phyloP scores from a whole-genome alignment of 345 rosid genomes.

The Citrus glauca region DNA sequence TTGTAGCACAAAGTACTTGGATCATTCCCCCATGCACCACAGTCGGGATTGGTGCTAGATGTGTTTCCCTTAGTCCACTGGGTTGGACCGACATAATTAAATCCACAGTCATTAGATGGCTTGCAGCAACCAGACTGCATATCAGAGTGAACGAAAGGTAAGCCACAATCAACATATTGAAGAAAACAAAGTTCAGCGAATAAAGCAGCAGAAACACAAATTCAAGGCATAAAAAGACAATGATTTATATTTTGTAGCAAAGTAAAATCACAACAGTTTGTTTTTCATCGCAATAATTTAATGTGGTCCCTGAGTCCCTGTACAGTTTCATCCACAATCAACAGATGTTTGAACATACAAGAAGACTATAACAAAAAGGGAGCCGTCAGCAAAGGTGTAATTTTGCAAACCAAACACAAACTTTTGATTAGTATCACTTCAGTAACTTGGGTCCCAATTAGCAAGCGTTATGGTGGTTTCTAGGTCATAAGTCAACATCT shows the following conservation, averaged over 20 bases:
- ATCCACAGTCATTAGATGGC: slow-evolving; percentile 72
- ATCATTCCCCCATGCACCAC: slow-evolving; percentile 45
- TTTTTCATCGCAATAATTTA: too few species aligned
- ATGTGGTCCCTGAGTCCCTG: too few species aligned
- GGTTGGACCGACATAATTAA: slow-evolving; percentile 48
- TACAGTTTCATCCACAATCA: background rate
- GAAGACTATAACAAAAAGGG: background rate
- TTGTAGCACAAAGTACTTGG: slow-evolving; percentile 48
- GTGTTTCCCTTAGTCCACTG: slow-evolving; percentile 42
- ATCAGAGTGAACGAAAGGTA: background rate
- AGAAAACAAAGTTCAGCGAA: background rate
- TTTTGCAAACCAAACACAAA: too few species aligned
- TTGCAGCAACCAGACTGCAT: slow-evolving; percentile 92
- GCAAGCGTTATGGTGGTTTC: background rate
- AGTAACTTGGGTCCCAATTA: background rate
- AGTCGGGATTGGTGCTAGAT: slow-evolving; percentile 45
- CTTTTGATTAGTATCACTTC: background rate
- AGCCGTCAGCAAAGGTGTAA: background rate
- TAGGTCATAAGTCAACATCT: background rate
- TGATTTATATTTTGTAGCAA: too few species aligned
- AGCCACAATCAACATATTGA: background rate
- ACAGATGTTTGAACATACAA: background rate
- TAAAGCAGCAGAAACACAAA: too few species aligned
- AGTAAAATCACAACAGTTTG: too few species aligned
- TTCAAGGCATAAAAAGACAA: too few species aligned